Conservation (phyloP, 345 rosid genomes). For the Corymbia maculata region DNA sequence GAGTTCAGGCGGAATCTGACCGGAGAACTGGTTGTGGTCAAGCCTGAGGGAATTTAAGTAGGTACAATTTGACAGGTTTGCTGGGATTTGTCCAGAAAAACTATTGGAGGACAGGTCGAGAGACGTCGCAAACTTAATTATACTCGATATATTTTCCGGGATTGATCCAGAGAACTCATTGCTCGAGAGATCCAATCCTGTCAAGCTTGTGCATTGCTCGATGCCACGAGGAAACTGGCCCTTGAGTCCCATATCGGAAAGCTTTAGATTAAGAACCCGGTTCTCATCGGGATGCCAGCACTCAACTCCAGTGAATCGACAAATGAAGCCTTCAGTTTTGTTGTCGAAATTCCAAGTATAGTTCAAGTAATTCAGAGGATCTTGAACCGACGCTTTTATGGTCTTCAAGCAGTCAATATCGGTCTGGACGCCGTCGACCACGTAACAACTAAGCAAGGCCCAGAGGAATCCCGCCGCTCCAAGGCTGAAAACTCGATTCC, state of each 20-base stretch:
- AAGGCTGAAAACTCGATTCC: slow-evolving; percentile 4
- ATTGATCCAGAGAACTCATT: slow-evolving; percentile 54
- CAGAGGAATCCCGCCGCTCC: slow-evolving; percentile 16
- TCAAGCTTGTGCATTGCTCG: slow-evolving; percentile 35
- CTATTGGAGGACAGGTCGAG: slow-evolving; percentile 66
- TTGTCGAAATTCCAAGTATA: slow-evolving; percentile 56
- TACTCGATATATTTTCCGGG: slow-evolving; percentile 19
- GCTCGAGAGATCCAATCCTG: slow-evolving; percentile 67
- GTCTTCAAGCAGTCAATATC: slow-evolving; percentile 48
- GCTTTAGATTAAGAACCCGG: slow-evolving; percentile 58
- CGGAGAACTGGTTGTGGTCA: slow-evolving; percentile 47
- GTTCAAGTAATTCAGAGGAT: slow-evolving; percentile 35
- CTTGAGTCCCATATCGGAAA: slow-evolving; percentile 49
- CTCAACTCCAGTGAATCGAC: slow-evolving; percentile 65
- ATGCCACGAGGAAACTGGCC: slow-evolving; percentile 61
- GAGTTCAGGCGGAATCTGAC: slow-evolving; percentile 46
- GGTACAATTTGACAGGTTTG: slow-evolving; percentile 16
- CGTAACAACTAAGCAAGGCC: slow-evolving; percentile 21
- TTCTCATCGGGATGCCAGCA: slow-evolving; percentile 97
- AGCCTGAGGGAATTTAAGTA: slow-evolving; percentile 63
- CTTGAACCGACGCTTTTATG: slow-evolving; percentile 23
- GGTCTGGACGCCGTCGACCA: slow-evolving; percentile 20
- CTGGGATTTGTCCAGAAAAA: slow-evolving; percentile 64
- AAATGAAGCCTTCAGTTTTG: slow-evolving; percentile 48
- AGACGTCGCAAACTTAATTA: slow-evolving; percentile 16